Evolutionary conservation across 1,284 basidiomycete genomes (phyloP), one percentile per base, ranked within the genome.

Genomic region (Trichosporon ovoides): DNA sequence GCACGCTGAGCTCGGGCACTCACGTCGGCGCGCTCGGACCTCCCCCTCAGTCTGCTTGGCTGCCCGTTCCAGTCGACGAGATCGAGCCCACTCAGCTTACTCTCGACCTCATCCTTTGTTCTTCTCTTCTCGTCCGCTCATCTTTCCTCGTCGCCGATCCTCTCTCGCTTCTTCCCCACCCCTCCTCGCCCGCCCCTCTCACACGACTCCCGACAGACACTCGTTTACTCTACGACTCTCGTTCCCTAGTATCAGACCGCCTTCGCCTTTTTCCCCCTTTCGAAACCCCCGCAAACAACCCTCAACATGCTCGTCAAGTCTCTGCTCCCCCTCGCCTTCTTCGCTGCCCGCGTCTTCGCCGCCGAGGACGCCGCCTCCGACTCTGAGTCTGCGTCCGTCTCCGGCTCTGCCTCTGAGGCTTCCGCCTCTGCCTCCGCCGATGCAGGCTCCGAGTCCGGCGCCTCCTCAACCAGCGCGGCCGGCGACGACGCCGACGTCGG

Each of bases 401-500:
- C n/a, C n/a, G n/a, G n/a, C n/a, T n/a, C 2, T 19, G 38, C 20
- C 10, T 19, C 38, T 16, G 18, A 18, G 4, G 19, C 13, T 19
- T 10, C 10, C 19, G 38, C 22, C 16, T 20, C 20, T 14, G 22
- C 20, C 13, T 31, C 22, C 14, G 43, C 43, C 12, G 37, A 2
- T n/a, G 2, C 37, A 10, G 12, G 7, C 20, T 14, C 35, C 4
- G 35, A 37, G 13, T 4, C 35, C 6, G 35, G 13, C 13, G 35
- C 35, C 43, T n/a, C 43, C 55, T 28, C 43, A 7, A 13, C 9
- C 12, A n/a, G 4, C 37, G 37, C 13, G 5, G 37, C 3, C 37
- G 37, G 14, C 18, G 37, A 14, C 4, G 37, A 18, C 24, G 43
- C 24, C 43, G 43, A 48, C 7, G 66, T 68, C 33, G 63, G 63